Evolutionary conservation across 192 early-diverging fungal species (phyloP).

Genomic region (Coemansia sp.): DNA sequence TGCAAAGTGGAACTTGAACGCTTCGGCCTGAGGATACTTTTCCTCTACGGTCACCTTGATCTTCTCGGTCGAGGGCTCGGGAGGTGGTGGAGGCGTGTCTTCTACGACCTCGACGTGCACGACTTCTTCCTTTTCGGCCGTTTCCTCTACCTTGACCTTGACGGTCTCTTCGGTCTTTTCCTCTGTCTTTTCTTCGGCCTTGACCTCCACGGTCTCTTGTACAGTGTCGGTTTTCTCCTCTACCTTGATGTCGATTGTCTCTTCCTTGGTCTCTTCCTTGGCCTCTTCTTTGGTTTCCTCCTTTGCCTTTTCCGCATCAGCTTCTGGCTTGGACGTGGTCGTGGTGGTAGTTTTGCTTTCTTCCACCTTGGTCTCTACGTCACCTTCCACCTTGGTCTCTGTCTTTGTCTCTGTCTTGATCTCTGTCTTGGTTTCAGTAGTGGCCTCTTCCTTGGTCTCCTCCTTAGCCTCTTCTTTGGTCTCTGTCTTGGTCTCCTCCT

Average conservation of each 20-base stretch:
- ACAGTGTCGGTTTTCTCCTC: conserved; percentile 6
- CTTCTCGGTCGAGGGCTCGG: neutral
- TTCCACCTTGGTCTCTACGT: conserved; percentile 15
- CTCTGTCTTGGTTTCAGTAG: conserved; percentile 9
- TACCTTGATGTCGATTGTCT: conserved; percentile 10
- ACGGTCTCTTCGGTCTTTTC: conserved; percentile 3
- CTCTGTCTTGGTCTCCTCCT: conserved; percentile 5
- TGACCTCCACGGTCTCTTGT: conserved; percentile 7
- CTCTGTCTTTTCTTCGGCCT: conserved; percentile 6
- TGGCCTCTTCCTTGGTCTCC: neutral
- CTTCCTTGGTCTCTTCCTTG: neutral
- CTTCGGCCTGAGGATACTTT: conserved; percentile 9
- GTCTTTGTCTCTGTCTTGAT: conserved; percentile 10
- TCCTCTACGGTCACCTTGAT: conserved; percentile 9
- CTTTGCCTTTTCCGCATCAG: neutral
- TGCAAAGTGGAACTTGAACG: conserved; percentile 29
- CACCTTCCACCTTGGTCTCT: conserved; percentile 5
- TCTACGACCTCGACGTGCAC: conserved; percentile 31
- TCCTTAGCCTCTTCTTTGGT: conserved; percentile 2
- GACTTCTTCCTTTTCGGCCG: conserved; percentile 13
- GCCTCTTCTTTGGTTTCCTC: neutral
- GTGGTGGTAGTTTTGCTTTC: conserved; percentile 9
- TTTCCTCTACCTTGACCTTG: conserved; percentile 11
- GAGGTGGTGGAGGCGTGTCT: neutral
- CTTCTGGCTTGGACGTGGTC: conserved; percentile 6